Evolutionary conservation across 208 protist genomes (phyloP), one percentile per base, ranked within the genome.

Genomic region (Acanthamoeba pearcei): DNA sequence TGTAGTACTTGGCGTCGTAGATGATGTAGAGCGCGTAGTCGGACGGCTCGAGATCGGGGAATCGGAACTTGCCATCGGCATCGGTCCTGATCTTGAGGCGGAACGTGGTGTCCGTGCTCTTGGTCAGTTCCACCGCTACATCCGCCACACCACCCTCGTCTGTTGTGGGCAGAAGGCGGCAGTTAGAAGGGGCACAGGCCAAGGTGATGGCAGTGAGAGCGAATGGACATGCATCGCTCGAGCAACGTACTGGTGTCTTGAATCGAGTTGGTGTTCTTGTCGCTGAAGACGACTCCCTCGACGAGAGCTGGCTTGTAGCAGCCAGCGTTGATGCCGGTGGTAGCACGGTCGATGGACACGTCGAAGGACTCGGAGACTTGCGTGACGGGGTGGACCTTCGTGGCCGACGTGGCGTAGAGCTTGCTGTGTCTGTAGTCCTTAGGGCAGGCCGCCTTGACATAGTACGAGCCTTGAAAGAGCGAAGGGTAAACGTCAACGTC

Each of bases 41-140:
- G 12, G 55, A 29, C 5, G 82, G 82, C 82, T 90, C 82, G 32
- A 90, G 49, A 46, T 90, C 82, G 15, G n/a, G n/a, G 57, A 90
- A 90, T 19, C 55, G 55, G 57, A 90, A 90, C 55, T 90, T 70
- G 82, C 82, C 82, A 15, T 90, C 82, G 29, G 57, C 42, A 49
- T 90, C 82, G n/a, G 82, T 90, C 5, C 19, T 53, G 57, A 90
- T 24, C 82, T 90, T 90, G 24, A 90, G 82, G 57, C 82, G 49
- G 82, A 90, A 90, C 6, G 82, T 70, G 3, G 82, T 90, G 55
- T 90, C 82, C n/a, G 82, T 68, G 82, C 82, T 68, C 57, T 90
- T 90, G 46, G 55, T 35, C 49, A 90, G 29, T 12, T 90, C 82
- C 29, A 90, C 82, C 29, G 49, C 55, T 12, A 90, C 55, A 8